A percentile compares a stretch with the other conserved stretches of the same genome.
Evolutionary conservation across 441 rosid species (phyloP).

Genomic region (Isatis lusitanica): DNA sequence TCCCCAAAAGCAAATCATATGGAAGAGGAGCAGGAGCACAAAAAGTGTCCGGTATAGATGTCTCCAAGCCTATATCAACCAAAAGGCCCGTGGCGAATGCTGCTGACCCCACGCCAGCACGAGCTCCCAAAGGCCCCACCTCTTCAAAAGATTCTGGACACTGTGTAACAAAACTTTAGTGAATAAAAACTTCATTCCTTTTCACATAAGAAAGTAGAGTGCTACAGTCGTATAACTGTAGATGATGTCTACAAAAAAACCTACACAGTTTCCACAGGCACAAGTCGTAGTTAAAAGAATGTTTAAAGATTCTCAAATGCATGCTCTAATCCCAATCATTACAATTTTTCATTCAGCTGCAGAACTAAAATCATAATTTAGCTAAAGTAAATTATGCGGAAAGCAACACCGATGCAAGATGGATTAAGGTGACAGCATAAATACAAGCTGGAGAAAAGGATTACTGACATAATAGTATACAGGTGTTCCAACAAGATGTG

Average conservation of each 20-base stretch:
- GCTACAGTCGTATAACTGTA: not conserved
- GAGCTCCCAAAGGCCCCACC: conserved; percentile 43
- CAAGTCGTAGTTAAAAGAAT: not conserved
- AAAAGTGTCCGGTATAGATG: conserved; percentile 55
- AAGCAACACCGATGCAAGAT: not conserved
- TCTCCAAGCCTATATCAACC: conserved; percentile 56
- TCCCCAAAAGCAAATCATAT: conserved; percentile 53
- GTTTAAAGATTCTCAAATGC: not conserved
- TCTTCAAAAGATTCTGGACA: conserved; percentile 55
- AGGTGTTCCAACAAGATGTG: conserved; percentile 77
- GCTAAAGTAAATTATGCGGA: not conserved
- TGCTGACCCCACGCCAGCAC: conserved; percentile 40
- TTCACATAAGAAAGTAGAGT: not conserved
- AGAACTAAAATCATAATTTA: not conserved
- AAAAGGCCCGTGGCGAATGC: conserved; percentile 48
- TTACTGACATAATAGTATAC: conserved; percentile 73
- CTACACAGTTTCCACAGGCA: conserved; percentile 7
- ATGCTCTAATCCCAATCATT: not conserved
- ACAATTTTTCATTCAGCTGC: not conserved
- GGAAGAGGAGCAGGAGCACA: conserved; percentile 69
- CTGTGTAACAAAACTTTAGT: conserved; percentile 37
- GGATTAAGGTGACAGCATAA: not conserved
- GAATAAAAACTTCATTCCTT: conserved; percentile 19
- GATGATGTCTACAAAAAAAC: not conserved
- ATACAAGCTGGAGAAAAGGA: not conserved